Percentiles rank a stretch among this genome's conserved stretches.
Conservation (phyloP, 2,329 filamentous ascomycete species). For the Diaporthe citriasiana region DNA sequence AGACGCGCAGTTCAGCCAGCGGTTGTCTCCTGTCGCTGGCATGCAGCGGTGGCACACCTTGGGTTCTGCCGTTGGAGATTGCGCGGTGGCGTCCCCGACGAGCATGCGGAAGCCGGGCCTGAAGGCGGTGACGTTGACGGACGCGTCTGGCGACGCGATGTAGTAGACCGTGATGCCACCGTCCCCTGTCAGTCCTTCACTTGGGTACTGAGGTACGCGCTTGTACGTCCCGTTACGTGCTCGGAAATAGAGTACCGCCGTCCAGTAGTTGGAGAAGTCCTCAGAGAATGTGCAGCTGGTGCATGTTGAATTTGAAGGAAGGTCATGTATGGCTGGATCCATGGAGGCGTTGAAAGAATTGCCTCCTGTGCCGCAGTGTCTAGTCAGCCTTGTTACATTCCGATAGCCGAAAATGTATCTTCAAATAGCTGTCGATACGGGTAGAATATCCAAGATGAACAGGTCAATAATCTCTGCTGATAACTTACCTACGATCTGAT, state of each 20-base stretch:
- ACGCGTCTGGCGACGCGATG: constrained; percentile 22
- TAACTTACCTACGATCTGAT: constrained; percentile 62
- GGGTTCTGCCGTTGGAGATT: constrained; percentile 46
- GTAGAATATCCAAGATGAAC: not conserved
- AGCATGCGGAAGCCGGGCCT: constrained; percentile 61
- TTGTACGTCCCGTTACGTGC: constrained; percentile 37
- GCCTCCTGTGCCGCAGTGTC: constrained; percentile 43
- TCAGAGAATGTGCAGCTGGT: constrained; percentile 38
- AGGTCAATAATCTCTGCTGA: not conserved
- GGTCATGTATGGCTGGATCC: constrained; percentile 43
- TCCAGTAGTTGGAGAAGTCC: constrained; percentile 42
- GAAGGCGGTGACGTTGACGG: constrained; percentile 52
- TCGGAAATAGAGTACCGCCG: constrained; percentile 34
- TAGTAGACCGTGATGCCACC: constrained; percentile 59
- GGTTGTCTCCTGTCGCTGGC: constrained; percentile 50
- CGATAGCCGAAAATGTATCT: too few species aligned
- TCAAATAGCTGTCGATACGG: not conserved
- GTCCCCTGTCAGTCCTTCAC: constrained; percentile 57
- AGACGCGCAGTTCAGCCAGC: constrained; percentile 46
- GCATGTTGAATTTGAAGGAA: constrained; percentile 52
- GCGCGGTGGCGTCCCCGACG: constrained; percentile 53
- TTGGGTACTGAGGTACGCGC: constrained; percentile 36
- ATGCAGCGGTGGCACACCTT: constrained; percentile 55
- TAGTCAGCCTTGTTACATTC: not conserved
- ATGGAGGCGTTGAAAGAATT: constrained; percentile 57